Evolutionary conservation across 352 stramenopile genomes (phyloP), one percentile per base, ranked within the genome.

Genomic region (Thraustotheca clavata): DNA sequence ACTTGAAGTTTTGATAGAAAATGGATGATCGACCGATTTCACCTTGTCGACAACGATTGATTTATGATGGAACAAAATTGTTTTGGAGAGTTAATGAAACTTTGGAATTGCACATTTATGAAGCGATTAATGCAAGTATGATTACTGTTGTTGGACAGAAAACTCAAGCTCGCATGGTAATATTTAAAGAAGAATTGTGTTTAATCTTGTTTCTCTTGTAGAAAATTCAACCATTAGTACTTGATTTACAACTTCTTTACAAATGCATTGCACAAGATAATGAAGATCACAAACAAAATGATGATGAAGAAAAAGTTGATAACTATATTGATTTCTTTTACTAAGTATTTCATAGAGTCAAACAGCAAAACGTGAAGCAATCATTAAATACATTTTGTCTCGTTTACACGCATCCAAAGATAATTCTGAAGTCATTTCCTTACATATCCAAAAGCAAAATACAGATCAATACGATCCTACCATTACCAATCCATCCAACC

Each of bases 61-160:
- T 92, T 29, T 94, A 92, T 62, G 85, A 94, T 46, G 85, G 85
- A 31, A 89, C 76, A 31, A 92, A 94, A 63, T 73, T 94, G 16
- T 94, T 94, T 35, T 94, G 85, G 85, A 82, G 83, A 33, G 83
- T 90, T 59, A 92, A 92, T 61, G 83, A 92, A 69, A 94, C 85
- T 26, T 68, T 94, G 1, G 85, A 94, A 66, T 67, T 94, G 29
- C 88, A 82, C 55, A 88, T 94, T 55, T 87, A 88, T 59, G 83
- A 94, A 70, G 81, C 91, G 60, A 73, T 73, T 14, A 60, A 77
- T 2, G 77, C 71, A 22, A 87, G 90, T 68, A 79, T 72, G 31
- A 62, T 92, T 59, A 90, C 81, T 1, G 77, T 94, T 63, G 68
- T 74, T 14, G 82, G 75, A 3, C 73, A 75, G n/a, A 81, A 85